Evolutionary conservation across 108 stramenopile species (phyloP).

Genomic region (Nitzschia sp.): DNA sequence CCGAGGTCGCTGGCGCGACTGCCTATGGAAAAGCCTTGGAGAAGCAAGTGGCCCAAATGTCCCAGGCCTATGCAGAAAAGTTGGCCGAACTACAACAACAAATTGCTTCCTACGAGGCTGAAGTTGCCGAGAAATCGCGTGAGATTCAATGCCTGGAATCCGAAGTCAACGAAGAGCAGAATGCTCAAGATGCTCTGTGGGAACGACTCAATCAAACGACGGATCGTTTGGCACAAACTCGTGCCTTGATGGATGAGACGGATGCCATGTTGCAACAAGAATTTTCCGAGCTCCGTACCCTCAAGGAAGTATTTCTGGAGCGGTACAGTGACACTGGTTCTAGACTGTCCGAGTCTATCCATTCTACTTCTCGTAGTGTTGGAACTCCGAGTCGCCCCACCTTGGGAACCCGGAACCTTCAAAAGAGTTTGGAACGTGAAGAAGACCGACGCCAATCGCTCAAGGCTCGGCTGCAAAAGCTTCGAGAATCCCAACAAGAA

Average conservation of each 20-base stretch:
- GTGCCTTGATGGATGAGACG: constrained; percentile 1
- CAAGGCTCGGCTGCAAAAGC: background rate
- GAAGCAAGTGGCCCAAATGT: constrained; percentile 1
- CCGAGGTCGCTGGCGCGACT: background rate
- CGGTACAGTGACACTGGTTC: background rate
- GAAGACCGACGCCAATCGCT: background rate
- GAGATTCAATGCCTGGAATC: background rate
- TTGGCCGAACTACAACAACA: background rate
- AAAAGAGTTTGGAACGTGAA: background rate
- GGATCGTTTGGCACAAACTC: constrained; percentile 1
- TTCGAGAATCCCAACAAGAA: background rate
- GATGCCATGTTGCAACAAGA: constrained; percentile 1
- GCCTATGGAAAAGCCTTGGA: constrained; percentile 2
- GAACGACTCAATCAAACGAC: background rate
- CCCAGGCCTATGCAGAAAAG: background rate
- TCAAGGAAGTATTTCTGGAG: background rate
- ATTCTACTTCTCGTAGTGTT: background rate
- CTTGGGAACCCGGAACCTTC: background rate
- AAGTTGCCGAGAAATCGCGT: background rate
- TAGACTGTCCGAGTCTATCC: background rate
- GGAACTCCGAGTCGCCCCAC: background rate
- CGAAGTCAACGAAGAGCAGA: background rate
- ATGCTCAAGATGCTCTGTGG: background rate
- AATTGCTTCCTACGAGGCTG: background rate
- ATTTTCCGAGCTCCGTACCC: background rate